Percentiles rank a stretch among this genome's conserved stretches.
Conservation (phyloP, 805 yeast species). For the Schwanniomyces polymorphus region DNA sequence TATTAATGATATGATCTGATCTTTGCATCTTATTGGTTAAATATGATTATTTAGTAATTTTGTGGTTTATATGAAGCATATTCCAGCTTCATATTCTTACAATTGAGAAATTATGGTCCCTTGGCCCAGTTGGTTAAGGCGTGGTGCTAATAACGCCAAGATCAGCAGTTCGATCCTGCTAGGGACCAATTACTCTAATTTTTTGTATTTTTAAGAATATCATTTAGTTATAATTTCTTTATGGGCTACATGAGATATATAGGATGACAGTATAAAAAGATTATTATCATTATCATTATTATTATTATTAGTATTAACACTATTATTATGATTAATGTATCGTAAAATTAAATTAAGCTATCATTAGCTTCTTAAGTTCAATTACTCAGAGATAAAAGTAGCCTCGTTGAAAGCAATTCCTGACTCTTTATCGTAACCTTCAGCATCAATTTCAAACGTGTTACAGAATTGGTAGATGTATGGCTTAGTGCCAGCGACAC, state of each 20-base stretch:
- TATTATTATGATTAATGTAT: not conserved
- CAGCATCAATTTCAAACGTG: constrained; percentile 49
- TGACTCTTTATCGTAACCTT: constrained; percentile 46
- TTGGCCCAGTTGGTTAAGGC: constrained; percentile 57
- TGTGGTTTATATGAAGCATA: too few relatives aligned
- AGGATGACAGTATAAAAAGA: not conserved
- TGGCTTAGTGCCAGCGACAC: constrained; percentile 96
- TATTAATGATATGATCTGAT: too few relatives aligned
- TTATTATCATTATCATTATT: not conserved
- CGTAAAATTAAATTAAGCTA: constrained; percentile 1
- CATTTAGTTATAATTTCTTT: not conserved
- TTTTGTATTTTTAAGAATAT: not conserved
- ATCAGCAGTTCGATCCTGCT: constrained; percentile 89
- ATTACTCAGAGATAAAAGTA: constrained; percentile 63
- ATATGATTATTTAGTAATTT: too few relatives aligned
- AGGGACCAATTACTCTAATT: constrained; percentile 58
- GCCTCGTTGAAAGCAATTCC: constrained; percentile 79
- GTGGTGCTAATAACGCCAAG: constrained; percentile 58
- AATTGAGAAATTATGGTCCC: constrained; percentile 40
- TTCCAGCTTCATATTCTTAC: too few relatives aligned
- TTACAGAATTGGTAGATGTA: constrained; percentile 90
- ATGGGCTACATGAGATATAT: not conserved
- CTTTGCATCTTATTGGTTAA: too few relatives aligned
- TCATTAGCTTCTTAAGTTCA: not conserved
- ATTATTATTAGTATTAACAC: not conserved